phyloP scores from a whole-genome alignment of 169 alveolate species.

The Plasmodium gonderi region DNA sequence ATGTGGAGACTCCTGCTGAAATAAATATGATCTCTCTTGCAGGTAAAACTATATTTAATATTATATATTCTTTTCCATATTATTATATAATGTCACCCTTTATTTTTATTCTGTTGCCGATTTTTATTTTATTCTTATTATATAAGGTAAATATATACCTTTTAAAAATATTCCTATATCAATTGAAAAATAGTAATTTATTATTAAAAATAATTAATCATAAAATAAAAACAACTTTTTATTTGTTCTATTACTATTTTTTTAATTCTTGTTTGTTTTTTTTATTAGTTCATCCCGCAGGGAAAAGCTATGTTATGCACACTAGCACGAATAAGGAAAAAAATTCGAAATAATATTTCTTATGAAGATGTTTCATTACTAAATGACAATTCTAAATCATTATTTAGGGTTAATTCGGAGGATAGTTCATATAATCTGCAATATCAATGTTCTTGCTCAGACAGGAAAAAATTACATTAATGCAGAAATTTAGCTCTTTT shows the following conservation, averaged over 20 bases:
- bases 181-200: not conserved
- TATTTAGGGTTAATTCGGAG: not conserved
- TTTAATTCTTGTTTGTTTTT: too few relatives aligned
- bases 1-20: not conserved
- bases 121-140: not conserved
- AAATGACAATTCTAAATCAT: not conserved
- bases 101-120: not conserved
- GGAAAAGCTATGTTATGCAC: not conserved
- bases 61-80: not conserved
- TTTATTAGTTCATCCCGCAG: not conserved
- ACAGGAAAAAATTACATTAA: not conserved
- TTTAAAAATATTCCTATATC: not conserved
- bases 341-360: not conserved
- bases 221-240: not conserved
- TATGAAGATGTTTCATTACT: not conserved
- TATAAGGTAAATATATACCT: not conserved
- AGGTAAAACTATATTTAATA: not conserved
- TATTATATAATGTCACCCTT: not conserved
- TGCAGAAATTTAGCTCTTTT: not conserved
- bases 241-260: not conserved
- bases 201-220: not conserved
- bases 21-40: not conserved
- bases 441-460: not conserved
- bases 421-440: not conserved
- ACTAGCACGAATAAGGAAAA: not conserved